Conservation (phyloP, 2,329 filamentous ascomycete genomes). For the Arachnomyces sp. region DNA sequence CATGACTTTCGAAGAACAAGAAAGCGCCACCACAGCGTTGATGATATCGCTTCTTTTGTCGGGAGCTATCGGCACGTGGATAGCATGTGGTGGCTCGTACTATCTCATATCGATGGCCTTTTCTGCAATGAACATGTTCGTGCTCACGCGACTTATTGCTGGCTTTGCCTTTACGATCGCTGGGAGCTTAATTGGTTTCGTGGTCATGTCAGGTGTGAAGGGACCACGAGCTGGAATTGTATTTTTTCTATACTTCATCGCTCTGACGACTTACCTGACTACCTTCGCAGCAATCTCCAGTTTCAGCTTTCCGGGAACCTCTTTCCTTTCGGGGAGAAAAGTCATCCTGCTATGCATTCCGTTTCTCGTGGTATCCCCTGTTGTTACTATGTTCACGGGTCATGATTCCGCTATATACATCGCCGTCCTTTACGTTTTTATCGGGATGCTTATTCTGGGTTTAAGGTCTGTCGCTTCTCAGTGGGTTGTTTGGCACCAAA, state of each 20-base stretch:
- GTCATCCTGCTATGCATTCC: conserved; percentile 50
- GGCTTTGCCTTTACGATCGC: conserved; percentile 46
- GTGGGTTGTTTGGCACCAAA: conserved; percentile 52
- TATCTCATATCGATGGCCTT: conserved; percentile 53
- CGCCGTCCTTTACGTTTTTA: conserved; percentile 46
- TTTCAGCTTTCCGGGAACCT: conserved; percentile 48
- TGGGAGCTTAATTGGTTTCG: conserved; percentile 47
- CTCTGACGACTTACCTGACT: conserved; percentile 53
- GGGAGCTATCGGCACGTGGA: conserved; percentile 56
- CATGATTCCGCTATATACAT: conserved; percentile 53
- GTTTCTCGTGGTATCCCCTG: conserved; percentile 49
- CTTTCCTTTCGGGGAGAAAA: conserved; percentile 50
- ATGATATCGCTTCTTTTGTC: conserved; percentile 54
- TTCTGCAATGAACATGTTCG: conserved; percentile 49
- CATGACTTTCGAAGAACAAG: conserved; percentile 44
- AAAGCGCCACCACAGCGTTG: conserved; percentile 50
- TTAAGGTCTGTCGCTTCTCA: conserved; percentile 48
- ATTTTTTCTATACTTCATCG: conserved; percentile 53
- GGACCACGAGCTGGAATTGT: conserved; percentile 44
- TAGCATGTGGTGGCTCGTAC: conserved; percentile 55
- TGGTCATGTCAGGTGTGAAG: conserved; percentile 41
- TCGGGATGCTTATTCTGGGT: conserved; percentile 44
- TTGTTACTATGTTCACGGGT: conserved; percentile 47
- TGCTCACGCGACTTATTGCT: conserved; percentile 46
- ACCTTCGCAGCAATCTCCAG: conserved; percentile 48